Evolutionary conservation across 169 alveolate genomes (phyloP).

Genomic region (Pseudocohnilembus persalinus): DNA sequence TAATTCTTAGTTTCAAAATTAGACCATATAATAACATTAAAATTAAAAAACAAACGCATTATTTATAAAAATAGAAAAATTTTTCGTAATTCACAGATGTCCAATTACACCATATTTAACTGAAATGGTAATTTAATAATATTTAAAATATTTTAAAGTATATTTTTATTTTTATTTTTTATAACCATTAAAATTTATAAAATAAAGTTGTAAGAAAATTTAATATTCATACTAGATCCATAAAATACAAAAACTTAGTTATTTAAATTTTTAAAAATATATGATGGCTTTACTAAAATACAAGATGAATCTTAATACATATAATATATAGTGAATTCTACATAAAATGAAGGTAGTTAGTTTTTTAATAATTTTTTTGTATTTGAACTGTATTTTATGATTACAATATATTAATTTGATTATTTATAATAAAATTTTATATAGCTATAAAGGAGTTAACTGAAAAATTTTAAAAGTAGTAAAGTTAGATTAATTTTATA

Average conservation of each 20-base stretch:
- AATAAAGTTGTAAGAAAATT: slow-evolving; percentile 28
- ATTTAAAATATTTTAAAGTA: no score
- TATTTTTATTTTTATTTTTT: neutral
- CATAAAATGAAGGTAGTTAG: slow-evolving; percentile 24
- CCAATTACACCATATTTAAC: slow-evolving; percentile 45
- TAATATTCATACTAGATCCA: slow-evolving; percentile 23
- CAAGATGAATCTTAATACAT: slow-evolving; percentile 38
- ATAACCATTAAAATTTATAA: neutral
- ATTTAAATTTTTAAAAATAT: slow-evolving; percentile 30
- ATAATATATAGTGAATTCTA: slow-evolving; percentile 3
- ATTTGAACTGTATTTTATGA: no score
- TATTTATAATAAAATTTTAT: neutral
- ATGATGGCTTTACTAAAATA: slow-evolving; percentile 26
- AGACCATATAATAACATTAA: neutral
- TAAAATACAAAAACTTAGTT: slow-evolving; percentile 29
- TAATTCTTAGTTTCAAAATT: neutral
- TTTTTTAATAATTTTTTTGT: no score
- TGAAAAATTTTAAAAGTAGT: slow-evolving; percentile 5
- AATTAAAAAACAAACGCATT: slow-evolving; percentile 18
- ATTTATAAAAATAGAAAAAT: slow-evolving; percentile 34
- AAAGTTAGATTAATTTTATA: slow-evolving; percentile 19
- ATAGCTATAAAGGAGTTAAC: slow-evolving; percentile 25
- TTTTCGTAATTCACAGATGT: slow-evolving; percentile 33
- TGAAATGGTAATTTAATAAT: slow-evolving; percentile 20
- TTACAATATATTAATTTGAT: no score